These are phyloP conservation scores for Hawksworthiomyces lignivorus DNA, from an alignment of 2,329 filamentous ascomycete species.

Conservation along the genomic window DNA sequence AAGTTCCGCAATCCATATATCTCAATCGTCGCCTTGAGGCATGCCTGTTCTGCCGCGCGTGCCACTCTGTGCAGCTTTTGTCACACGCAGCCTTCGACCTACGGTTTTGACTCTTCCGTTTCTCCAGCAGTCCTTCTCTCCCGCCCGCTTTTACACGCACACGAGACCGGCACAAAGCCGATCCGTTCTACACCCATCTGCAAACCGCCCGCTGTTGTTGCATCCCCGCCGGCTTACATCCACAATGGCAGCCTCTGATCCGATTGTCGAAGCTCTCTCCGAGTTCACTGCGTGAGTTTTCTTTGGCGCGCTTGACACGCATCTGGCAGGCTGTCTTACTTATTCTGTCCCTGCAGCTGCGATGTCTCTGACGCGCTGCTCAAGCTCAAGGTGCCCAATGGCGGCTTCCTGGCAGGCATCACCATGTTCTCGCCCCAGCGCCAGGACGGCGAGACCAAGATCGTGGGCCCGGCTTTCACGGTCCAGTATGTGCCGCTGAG, in stretches of 20 bases:
- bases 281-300: conserved; percentile 25
- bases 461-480: conserved; percentile 47
- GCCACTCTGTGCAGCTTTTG: too few relatives aligned
- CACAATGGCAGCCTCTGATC: conserved; percentile 5
- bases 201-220: background rate
- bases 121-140: too few relatives aligned
- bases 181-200: too few relatives aligned
- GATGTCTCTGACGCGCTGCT: conserved; percentile 45
- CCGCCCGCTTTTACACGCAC: too few relatives aligned
- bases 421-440: conserved; percentile 47
- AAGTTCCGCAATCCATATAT: too few relatives aligned
- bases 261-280: conserved; percentile 23
- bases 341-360: too few relatives aligned
- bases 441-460: conserved; percentile 42
- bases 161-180: too few relatives aligned
- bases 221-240: background rate
- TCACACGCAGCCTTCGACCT: too few relatives aligned
- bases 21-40: too few relatives aligned
- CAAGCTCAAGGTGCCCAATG: conserved; percentile 39
- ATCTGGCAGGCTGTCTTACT: too few relatives aligned
- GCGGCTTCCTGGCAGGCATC: conserved; percentile 46
- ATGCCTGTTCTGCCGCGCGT: background rate
- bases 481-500: conserved; percentile 42
- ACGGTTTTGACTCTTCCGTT: too few relatives aligned
- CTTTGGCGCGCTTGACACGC: too few relatives aligned